A percentile compares a stretch with the other conserved stretches of the same genome.
Conservation (phyloP, 352 stramenopile genomes). For the Sclerospora graminicola region DNA sequence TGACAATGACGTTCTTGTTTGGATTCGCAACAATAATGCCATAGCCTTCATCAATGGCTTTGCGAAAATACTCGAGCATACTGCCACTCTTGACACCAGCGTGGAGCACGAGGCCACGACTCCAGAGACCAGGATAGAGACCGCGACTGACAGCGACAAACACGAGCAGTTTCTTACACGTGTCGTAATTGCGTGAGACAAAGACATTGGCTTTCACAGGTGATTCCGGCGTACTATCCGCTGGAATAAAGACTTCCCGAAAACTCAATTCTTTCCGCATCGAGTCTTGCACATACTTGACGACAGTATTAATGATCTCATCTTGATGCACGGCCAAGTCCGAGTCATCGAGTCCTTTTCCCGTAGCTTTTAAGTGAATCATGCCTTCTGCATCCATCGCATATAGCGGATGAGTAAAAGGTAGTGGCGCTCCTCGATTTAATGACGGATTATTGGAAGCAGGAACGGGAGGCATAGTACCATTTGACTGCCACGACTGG, state of each 20-base stretch:
- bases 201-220: constrained; percentile 77
- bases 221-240: constrained; percentile 36
- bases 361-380: constrained; percentile 78
- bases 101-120: constrained; percentile 72
- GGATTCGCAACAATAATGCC: constrained; percentile 85
- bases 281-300: constrained; percentile 81
- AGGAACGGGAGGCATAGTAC: constrained; percentile 12
- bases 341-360: constrained; percentile 70
- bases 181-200: constrained; percentile 72
- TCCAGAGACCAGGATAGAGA: constrained; percentile 79
- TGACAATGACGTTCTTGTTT: constrained; percentile 85
- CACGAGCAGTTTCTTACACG: constrained; percentile 72
- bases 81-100: constrained; percentile 79
- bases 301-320: constrained; percentile 80
- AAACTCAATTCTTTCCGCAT: constrained; percentile 77
- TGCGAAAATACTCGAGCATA: constrained; percentile 86
- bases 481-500: constrained; percentile 19
- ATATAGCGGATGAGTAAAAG: constrained; percentile 74
- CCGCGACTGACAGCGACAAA: constrained; percentile 78
- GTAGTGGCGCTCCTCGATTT: constrained; percentile 25
- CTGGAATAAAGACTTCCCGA: constrained; percentile 61
- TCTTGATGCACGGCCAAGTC: constrained; percentile 83
- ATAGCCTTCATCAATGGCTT: constrained; percentile 75
- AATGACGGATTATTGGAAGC: constrained; percentile 5
- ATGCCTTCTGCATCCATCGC: constrained; percentile 78